These are phyloP conservation scores for Comarum palustre DNA, from an alignment of 306 rosid genomes.

Conservation along the genomic window DNA sequence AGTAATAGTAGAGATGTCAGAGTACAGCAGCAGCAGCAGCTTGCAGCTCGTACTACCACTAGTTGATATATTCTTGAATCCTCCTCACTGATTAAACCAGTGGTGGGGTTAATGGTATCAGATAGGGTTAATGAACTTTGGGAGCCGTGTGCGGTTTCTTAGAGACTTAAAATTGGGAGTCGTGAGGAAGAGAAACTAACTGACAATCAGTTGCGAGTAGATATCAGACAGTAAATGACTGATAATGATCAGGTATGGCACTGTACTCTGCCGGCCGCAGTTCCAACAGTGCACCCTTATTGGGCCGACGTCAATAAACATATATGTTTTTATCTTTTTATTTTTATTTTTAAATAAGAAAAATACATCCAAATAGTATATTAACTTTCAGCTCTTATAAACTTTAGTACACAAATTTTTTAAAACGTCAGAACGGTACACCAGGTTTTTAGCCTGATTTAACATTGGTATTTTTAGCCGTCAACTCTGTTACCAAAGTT, in stretches of 20 bases:
- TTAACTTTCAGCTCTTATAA: no score
- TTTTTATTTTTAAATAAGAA: no score
- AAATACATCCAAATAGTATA: no score
- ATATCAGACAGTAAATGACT: neutral
- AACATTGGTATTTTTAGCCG: no score
- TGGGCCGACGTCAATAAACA: no score
- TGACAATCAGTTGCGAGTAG: neutral
- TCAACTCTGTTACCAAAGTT: no score
- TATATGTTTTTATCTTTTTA: no score
- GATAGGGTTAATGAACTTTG: neutral
- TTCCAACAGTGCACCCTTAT: no score
- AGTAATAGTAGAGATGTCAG: slow-evolving; percentile 1
- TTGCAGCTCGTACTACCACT: neutral
- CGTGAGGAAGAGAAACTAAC: neutral
- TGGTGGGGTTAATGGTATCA: slow-evolving; percentile 4
- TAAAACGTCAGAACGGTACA: no score
- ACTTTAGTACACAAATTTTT: no score
- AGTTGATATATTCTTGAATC: neutral
- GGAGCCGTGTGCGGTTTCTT: neutral
- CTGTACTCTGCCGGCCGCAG: no score
- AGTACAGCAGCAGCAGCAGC: neutral
- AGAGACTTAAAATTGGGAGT: neutral
- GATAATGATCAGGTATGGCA: neutral
- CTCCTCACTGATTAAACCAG: neutral
- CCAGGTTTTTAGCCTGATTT: no score